Evolutionary conservation across 1,284 basidiomycete species (phyloP), one percentile per base, ranked within the genome.

Genomic region (Trichosporon sp.): DNA sequence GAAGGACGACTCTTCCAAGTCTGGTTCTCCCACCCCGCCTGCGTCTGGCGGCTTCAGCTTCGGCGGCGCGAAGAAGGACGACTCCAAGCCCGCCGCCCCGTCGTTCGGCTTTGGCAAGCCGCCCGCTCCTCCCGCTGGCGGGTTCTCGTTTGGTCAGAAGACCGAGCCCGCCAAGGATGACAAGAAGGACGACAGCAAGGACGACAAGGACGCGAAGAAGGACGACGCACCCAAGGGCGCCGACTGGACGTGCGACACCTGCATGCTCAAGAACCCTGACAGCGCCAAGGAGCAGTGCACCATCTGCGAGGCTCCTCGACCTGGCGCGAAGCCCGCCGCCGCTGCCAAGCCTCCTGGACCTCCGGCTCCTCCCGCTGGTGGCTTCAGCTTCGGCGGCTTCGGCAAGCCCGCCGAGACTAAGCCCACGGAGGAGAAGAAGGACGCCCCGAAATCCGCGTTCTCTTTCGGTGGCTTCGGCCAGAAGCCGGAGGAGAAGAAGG

Each of bases 221-320:
- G 51, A 54, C 51, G 32, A 54, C 12, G 64, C 67, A 4, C 12
- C 51, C 38, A 35, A 38, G 7, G 68, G 46, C 16, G 59, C 59
- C 59, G 68, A 74, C 11, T 89, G 88, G 88, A 84, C 71, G 11
- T 89, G 88, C 75, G 78, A 78, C 1, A 68, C 78, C 12, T 90
- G 89, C 69, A 83, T 82, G 79, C 75, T 88, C 38, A 78, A 84
- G 65, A 89, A 88, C 74, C 80, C 86, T 4, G 83, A 79, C 10
- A 79, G 78, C 8, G 86, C 85, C 2, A 84, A 77, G 51, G 78
- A 79, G 61, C 88, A 88, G 77, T 90, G 89, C 76, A 84, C 81
- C 0, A 73, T 88, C 37, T 90, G 89, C 70, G 88, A 89, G 59
- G 74, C 84, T 1, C 84, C 86, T 0, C 79, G 83, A 21, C 80